These are phyloP conservation scores for Crithidia expoeki DNA, from an alignment of 208 protist species.

Conservation along the genomic window DNA sequence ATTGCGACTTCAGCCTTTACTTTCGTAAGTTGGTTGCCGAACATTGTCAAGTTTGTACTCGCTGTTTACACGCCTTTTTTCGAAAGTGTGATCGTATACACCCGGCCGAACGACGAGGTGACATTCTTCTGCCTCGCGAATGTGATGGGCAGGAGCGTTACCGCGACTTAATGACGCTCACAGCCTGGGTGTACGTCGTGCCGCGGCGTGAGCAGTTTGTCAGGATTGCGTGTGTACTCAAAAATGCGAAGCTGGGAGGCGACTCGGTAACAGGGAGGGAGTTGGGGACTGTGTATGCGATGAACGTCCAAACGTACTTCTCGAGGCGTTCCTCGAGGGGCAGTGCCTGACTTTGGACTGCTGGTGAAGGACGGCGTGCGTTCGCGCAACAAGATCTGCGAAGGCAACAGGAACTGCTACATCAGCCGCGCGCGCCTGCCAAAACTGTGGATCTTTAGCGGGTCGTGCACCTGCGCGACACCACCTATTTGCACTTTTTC, in stretches of 20 bases:
- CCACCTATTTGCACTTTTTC: not conserved
- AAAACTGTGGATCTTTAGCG: conserved; percentile 19
- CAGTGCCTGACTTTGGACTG: not conserved
- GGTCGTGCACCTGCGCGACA: conserved; percentile 9
- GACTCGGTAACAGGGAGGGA: not conserved
- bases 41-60: conserved; percentile 18
- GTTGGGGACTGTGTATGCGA: not conserved
- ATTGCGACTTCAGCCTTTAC: conserved; percentile 19
- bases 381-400: not conserved
- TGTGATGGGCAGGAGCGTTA: conserved; percentile 31
- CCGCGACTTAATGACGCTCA: conserved; percentile 24
- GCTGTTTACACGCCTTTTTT: not conserved
- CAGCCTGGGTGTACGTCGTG: conserved; percentile 10
- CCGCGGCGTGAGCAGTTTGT: not conserved
- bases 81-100: not conserved
- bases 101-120: not conserved
- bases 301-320: conserved; percentile 8
- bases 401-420: conserved; percentile 25
- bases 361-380: not conserved
- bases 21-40: conserved; percentile 13
- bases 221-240: not conserved
- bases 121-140: conserved; percentile 35
- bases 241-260: not conserved
- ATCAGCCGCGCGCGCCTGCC: not conserved
- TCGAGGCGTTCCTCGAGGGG: not conserved